Conservation (phyloP, 176 grass and related monocot species). For the Aegilops bicornis region DNA sequence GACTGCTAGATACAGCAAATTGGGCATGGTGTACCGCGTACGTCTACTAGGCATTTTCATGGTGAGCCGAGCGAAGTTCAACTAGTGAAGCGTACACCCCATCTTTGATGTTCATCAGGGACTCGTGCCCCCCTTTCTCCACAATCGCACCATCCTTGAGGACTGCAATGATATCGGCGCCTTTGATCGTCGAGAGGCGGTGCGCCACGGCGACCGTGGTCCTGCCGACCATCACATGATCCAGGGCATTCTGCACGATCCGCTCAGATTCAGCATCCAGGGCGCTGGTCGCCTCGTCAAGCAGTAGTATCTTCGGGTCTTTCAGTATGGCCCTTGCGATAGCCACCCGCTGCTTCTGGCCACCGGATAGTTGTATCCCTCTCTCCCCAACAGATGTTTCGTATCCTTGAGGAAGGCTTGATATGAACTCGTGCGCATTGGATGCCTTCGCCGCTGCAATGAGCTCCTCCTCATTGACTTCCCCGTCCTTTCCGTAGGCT, state of each 20-base stretch:
- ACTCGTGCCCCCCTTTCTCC: conserved; percentile 63
- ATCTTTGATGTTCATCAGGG: conserved; percentile 50
- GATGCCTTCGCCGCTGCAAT: conserved; percentile 45
- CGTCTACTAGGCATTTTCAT: not conserved
- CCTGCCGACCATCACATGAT: conserved; percentile 58
- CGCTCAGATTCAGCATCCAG: conserved; percentile 70
- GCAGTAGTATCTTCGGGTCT: conserved; percentile 58
- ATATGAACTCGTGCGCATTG: conserved; percentile 71
- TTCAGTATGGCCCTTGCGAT: conserved; percentile 71
- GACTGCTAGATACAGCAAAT: not conserved
- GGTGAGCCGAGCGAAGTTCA: conserved; percentile 39
- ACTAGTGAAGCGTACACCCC: conserved; percentile 67
- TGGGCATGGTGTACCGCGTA: no score
- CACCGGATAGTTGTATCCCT: conserved; percentile 61
- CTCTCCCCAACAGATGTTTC: conserved; percentile 57
- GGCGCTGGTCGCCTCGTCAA: conserved; percentile 73
- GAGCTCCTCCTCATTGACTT: conserved; percentile 60
- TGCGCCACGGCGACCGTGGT: conserved; percentile 63
- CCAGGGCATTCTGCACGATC: conserved; percentile 59
- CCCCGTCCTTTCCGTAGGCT: conserved; percentile 53
- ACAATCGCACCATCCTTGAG: conserved; percentile 62
- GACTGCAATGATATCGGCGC: conserved; percentile 62
- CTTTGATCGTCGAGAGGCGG: conserved; percentile 57
- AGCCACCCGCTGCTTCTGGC: conserved; percentile 73
- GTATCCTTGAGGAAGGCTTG: conserved; percentile 59